Conservation (phyloP, 192 early-diverging fungal species). For the Backusella tuberculispora region DNA sequence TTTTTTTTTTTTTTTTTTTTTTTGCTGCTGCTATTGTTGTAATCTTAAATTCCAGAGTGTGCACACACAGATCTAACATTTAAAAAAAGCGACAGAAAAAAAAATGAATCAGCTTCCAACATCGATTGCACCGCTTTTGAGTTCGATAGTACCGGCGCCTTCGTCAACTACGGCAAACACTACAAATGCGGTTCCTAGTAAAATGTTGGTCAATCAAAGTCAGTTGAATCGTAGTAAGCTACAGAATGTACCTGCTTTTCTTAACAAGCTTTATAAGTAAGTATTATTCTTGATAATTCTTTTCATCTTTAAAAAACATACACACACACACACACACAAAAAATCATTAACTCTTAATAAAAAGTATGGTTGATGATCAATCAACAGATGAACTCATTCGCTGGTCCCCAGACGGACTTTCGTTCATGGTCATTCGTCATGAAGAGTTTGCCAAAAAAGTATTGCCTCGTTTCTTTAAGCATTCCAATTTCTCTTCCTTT, state of each 20-base stretch:
- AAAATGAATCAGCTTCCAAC: slow-evolving; percentile 29
- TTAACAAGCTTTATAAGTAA: slow-evolving; percentile 92
- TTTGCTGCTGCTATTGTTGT: not conserved
- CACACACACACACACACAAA: too few species aligned
- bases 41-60: too few species aligned
- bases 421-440: slow-evolving; percentile 73
- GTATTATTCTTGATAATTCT: too few species aligned
- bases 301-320: not conserved
- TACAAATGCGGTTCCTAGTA: not conserved
- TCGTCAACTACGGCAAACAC: not conserved
- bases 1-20: slow-evolving; percentile 9
- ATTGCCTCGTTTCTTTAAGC: slow-evolving; percentile 88
- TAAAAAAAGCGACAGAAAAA: not conserved
- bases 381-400: slow-evolving; percentile 84
- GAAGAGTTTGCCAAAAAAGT: slow-evolving; percentile 51
- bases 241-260: slow-evolving; percentile 81
- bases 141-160: slow-evolving; percentile 4
- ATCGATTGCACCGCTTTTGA: slow-evolving; percentile 20
- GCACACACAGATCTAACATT: not conserved
- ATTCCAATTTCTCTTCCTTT: slow-evolving; percentile 89
- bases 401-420: slow-evolving; percentile 87
- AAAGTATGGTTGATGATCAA: slow-evolving; percentile 90
- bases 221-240: slow-evolving; percentile 28
- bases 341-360: not conserved
- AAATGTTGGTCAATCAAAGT: slow-evolving; percentile 22